A percentile compares a stretch with the other conserved stretches of the same genome.
Conservation (phyloP, 2,329 filamentous ascomycete genomes). For the Alternaria metachromatica region DNA sequence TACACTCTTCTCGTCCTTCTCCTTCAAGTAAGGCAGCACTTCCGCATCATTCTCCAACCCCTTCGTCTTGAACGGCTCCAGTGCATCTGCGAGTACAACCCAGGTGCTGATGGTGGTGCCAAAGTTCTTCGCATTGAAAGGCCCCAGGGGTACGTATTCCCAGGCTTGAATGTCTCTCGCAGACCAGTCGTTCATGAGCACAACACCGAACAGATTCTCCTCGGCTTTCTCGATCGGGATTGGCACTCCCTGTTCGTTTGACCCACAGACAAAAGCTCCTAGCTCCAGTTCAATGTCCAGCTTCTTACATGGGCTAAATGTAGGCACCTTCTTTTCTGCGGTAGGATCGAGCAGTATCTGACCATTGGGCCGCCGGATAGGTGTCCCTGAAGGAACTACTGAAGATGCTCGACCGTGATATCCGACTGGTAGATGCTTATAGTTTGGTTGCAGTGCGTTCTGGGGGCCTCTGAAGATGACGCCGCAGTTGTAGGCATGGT, state of each 20-base stretch:
- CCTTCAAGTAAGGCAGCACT: conserved; percentile 69
- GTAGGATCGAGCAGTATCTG: conserved; percentile 73
- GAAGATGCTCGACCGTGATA: conserved; percentile 82
- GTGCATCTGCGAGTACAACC: conserved; percentile 77
- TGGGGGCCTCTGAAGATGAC: conserved; percentile 74
- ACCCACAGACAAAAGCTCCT: conserved; percentile 73
- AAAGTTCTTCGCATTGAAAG: conserved; percentile 86
- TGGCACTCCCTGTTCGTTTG: conserved; percentile 69
- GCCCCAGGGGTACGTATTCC: conserved; percentile 84
- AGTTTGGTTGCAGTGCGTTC: conserved; percentile 80
- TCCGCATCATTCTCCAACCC: conserved; percentile 63
- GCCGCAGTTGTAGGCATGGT: conserved; percentile 78
- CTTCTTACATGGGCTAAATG: conserved; percentile 67
- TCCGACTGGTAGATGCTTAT: conserved; percentile 79
- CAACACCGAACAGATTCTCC: conserved; percentile 77
- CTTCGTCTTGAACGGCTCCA: conserved; percentile 69
- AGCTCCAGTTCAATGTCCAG: conserved; percentile 84
- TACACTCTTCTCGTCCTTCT: conserved; percentile 64
- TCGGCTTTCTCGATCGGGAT: conserved; percentile 70
- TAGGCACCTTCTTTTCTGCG: conserved; percentile 67
- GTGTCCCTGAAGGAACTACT: conserved; percentile 75
- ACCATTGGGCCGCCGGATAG: conserved; percentile 74
- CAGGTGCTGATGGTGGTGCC: conserved; percentile 78
- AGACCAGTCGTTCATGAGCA: conserved; percentile 88
- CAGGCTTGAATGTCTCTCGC: conserved; percentile 82